Evolutionary conservation across 2,329 filamentous ascomycete genomes (phyloP).

Genomic region (Metarhizium rileyi): DNA sequence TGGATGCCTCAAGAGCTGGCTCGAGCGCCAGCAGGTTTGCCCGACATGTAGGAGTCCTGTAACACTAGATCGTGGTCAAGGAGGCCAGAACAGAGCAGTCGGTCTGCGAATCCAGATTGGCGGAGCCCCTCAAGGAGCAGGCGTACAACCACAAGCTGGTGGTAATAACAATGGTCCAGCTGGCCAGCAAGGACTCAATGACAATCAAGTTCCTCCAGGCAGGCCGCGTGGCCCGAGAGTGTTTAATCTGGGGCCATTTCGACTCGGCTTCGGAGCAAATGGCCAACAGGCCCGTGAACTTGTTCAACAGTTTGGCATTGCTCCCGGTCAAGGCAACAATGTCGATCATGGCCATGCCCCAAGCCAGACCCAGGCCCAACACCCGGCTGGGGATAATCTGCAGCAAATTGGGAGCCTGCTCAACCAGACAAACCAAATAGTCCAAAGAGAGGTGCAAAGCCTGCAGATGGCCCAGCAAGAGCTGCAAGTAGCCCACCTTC

Average conservation of each 20-base stretch:
- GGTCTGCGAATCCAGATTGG: slow-evolving; percentile 23
- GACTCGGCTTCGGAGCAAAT: slow-evolving; percentile 68
- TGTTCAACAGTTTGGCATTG: slow-evolving; percentile 50
- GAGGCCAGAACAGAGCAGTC: slow-evolving; percentile 17
- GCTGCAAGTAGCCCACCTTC: slow-evolving; percentile 53
- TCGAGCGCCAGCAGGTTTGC: slow-evolving; percentile 94
- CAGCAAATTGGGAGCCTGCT: slow-evolving; percentile 49
- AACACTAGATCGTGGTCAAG: slow-evolving; percentile 19
- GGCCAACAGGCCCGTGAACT: slow-evolving; percentile 57
- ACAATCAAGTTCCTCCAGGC: slow-evolving; percentile 11
- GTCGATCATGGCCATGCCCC: slow-evolving; percentile 9
- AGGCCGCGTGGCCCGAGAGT: slow-evolving; percentile 41
- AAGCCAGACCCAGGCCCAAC: slow-evolving; percentile 10
- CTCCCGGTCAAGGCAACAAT: slow-evolving; percentile 18
- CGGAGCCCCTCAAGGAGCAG: slow-evolving; percentile 11
- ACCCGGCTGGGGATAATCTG: slow-evolving; percentile 19
- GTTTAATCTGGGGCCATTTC: slow-evolving; percentile 64
- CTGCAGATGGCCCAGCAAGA: slow-evolving; percentile 58
- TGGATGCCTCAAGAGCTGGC: slow-evolving; percentile 89
- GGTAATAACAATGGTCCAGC: slow-evolving; percentile 8
- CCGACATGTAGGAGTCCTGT: slow-evolving; percentile 87
- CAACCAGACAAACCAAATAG: slow-evolving; percentile 55
- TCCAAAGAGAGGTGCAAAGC: slow-evolving; percentile 55
- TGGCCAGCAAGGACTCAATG: slow-evolving; percentile 8
- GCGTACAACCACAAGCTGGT: slow-evolving; percentile 3